Percentiles rank a stretch among this genome's conserved stretches.
phyloP scores from a whole-genome alignment of 192 early-diverging fungal species.

The Linnemannia zychae region DNA sequence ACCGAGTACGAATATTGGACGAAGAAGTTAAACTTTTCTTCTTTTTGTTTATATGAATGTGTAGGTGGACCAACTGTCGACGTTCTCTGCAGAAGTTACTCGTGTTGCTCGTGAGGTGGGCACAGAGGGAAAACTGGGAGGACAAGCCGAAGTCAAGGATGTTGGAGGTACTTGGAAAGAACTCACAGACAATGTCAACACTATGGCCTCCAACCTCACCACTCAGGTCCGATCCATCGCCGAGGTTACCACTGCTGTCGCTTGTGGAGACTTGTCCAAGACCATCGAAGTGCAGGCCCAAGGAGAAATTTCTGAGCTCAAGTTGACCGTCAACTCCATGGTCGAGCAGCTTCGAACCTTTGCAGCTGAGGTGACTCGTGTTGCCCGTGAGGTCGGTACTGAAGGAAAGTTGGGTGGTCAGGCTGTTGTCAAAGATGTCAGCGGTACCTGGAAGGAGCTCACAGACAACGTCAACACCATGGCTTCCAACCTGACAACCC shows the following conservation, averaged over 20 bases:
- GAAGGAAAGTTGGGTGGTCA: conserved; percentile 77
- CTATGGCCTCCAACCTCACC: conserved; percentile 65
- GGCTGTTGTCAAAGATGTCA: conserved; percentile 57
- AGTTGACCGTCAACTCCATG: conserved; percentile 58
- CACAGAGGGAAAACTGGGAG: conserved; percentile 63
- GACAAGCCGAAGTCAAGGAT: conserved; percentile 57
- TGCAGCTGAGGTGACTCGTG: conserved; percentile 70
- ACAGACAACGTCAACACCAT: conserved; percentile 83
- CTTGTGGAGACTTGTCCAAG: conserved; percentile 49
- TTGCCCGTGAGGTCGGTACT: conserved; percentile 76
- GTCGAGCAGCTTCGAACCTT: conserved; percentile 60
- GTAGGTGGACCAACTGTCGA: background rate
- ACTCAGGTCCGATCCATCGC: conserved; percentile 62
- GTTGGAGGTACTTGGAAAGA: conserved; percentile 60
- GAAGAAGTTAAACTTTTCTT: too few relatives aligned
- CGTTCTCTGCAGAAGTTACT: conserved; percentile 59
- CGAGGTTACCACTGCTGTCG: conserved; percentile 56
- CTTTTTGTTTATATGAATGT: background rate
- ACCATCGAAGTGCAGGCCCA: conserved; percentile 53
- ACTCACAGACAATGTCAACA: conserved; percentile 63
- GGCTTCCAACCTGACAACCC: conserved; percentile 75
- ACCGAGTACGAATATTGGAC: too few relatives aligned
- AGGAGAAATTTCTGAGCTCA: conserved; percentile 60
- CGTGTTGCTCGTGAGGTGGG: conserved; percentile 68
- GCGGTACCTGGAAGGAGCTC: conserved; percentile 70